A percentile compares a stretch with the other conserved stretches of the same genome.
phyloP scores from a whole-genome alignment of 306 rosid genomes.

The Vigna hirtella region DNA sequence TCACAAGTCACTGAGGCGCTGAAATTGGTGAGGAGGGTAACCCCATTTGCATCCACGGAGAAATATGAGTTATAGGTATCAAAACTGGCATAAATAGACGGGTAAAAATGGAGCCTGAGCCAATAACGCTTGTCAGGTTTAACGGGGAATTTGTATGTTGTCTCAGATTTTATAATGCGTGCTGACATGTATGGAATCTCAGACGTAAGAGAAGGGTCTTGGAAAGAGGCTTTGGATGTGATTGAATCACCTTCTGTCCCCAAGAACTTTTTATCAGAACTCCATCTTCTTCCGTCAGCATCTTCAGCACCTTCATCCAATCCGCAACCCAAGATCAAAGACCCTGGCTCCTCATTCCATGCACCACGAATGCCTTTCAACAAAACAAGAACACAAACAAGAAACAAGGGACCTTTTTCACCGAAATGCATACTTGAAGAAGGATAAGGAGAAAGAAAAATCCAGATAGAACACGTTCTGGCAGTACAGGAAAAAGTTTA shows the following conservation, averaged over 20 bases:
- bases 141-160: constrained; percentile 51
- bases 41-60: constrained; percentile 51
- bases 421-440: constrained; percentile 32
- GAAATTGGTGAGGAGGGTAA: constrained; percentile 60
- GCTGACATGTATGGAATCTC: constrained; percentile 65
- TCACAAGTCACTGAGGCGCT: constrained; percentile 52
- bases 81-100: constrained; percentile 44
- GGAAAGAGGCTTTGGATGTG: constrained; percentile 51
- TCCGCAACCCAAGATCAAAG: constrained; percentile 56
- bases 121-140: constrained; percentile 51
- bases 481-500: constrained; percentile 55
- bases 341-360: constrained; percentile 5
- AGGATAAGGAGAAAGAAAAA: background rate
- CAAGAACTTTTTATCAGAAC: constrained; percentile 50
- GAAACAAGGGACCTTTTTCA: constrained; percentile 23
- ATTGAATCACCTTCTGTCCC: constrained; percentile 20
- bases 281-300: constrained; percentile 57
- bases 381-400: constrained; percentile 31
- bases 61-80: constrained; percentile 50
- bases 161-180: constrained; percentile 50
- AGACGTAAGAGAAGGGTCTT: constrained; percentile 58
- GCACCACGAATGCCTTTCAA: constrained; percentile 46
- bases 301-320: constrained; percentile 48
- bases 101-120: constrained; percentile 67
- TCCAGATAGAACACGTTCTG: background rate